Conservation (phyloP, 352 stramenopile genomes). For the Phytophthora colocasiae region DNA sequence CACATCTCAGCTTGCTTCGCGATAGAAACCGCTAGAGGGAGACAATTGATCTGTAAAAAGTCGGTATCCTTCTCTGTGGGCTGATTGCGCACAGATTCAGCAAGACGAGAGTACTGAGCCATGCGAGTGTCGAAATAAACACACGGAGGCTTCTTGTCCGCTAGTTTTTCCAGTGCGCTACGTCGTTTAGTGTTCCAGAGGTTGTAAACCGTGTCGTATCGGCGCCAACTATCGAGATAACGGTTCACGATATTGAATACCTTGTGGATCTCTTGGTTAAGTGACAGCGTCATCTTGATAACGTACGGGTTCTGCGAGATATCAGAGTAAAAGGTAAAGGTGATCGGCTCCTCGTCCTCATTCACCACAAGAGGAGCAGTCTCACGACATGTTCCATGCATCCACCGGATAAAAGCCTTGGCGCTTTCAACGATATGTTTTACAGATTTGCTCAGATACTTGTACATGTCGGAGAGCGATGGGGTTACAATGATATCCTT, state of each 20-base stretch:
- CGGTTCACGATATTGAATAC: constrained; percentile 95
- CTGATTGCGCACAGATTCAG: constrained; percentile 89
- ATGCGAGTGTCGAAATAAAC: constrained; percentile 96
- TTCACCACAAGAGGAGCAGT: constrained; percentile 88
- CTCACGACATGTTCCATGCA: constrained; percentile 95
- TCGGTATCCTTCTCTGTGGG: constrained; percentile 94
- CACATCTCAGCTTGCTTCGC: constrained; percentile 93
- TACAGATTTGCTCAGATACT: constrained; percentile 94
- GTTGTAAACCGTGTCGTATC: constrained; percentile 95
- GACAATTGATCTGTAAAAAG: constrained; percentile 95
- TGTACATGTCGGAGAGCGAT: constrained; percentile 95
- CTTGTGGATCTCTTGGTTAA: constrained; percentile 95
- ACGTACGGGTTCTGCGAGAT: constrained; percentile 96
- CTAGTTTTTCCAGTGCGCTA: constrained; percentile 91
- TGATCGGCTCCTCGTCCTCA: constrained; percentile 95
- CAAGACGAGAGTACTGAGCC: constrained; percentile 89
- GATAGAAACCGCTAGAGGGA: constrained; percentile 89
- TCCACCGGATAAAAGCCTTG: constrained; percentile 95
- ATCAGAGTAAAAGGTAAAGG: constrained; percentile 96
- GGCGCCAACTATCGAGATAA: constrained; percentile 94
- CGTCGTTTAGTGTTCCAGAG: constrained; percentile 95
- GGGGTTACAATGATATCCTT: constrained; percentile 96
- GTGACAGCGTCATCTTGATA: constrained; percentile 94
- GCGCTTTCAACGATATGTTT: constrained; percentile 96
- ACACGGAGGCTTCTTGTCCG: constrained; percentile 92